These are phyloP conservation scores for Hibiscus trionum DNA, from an alignment of 345 rosid genomes.

Conservation along the genomic window DNA sequence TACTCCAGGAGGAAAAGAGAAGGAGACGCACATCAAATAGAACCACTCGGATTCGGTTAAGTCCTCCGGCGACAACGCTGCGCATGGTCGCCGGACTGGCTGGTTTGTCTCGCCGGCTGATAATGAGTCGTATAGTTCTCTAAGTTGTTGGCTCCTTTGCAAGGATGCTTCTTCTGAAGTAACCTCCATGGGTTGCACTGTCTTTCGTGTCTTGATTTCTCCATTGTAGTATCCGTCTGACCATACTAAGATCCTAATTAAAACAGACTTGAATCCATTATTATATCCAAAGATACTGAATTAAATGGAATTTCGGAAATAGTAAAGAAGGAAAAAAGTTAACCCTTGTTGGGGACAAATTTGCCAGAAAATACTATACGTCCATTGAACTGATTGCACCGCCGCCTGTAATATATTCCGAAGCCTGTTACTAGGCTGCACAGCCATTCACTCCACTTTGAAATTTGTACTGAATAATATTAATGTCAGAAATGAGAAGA, in stretches of 20 bases:
- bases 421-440: conserved; percentile 45
- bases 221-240: conserved; percentile 95
- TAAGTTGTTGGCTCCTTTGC: conserved; percentile 90
- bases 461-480: conserved; percentile 2
- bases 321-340: neutral
- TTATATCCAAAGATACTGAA: neutral
- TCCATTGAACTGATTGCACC: conserved; percentile 93
- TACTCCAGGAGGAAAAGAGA: conserved; percentile 68
- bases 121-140: conserved; percentile 82
- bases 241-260: conserved; percentile 69
- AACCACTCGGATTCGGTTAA: conserved; percentile 96
- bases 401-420: conserved; percentile 68
- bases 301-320: neutral
- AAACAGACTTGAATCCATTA: neutral
- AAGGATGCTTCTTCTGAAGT: conserved; percentile 82
- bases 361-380: conserved; percentile 93
- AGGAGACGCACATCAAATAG: conserved; percentile 94
- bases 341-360: conserved; percentile 93
- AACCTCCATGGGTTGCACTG: conserved; percentile 88
- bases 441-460: conserved; percentile 29
- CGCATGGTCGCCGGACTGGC: conserved; percentile 66
- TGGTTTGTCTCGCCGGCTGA: conserved; percentile 69
- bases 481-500: neutral
- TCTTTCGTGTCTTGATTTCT: conserved; percentile 91
- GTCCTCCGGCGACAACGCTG: conserved; percentile 91